Evolutionary conservation across 2,329 filamentous ascomycete genomes (phyloP).

Genomic region (Hypoxylon rubiginosum): DNA sequence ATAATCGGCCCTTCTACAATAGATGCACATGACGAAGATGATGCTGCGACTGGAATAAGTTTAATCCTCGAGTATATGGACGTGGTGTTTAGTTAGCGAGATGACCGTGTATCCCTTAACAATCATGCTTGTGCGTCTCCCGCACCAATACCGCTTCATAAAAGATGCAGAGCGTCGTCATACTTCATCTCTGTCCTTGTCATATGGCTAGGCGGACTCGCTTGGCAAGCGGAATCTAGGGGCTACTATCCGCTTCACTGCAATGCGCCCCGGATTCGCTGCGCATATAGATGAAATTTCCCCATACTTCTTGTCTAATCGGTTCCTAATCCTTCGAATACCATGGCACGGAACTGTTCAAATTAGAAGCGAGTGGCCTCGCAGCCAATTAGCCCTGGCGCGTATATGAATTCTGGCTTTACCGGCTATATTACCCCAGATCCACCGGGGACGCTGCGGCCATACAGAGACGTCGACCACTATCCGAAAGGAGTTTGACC

Average conservation of each 20-base stretch:
- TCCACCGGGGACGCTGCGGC: slow-evolving; percentile 29
- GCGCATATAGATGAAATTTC: slow-evolving; percentile 28
- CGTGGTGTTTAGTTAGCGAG: neutral
- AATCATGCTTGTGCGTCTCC: neutral
- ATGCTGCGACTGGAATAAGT: slow-evolving; percentile 6
- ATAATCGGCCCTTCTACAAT: slow-evolving; percentile 31
- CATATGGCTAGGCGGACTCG: slow-evolving; percentile 16
- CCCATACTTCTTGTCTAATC: slow-evolving; percentile 34
- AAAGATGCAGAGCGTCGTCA: slow-evolving; percentile 24
- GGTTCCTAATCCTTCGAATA: slow-evolving; percentile 20
- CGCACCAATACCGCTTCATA: slow-evolving; percentile 4
- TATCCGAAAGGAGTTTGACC: slow-evolving; percentile 20
- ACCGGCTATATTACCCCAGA: slow-evolving; percentile 44
- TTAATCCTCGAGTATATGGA: slow-evolving; percentile 6
- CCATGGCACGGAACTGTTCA: slow-evolving; percentile 20
- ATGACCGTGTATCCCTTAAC: slow-evolving; percentile 1
- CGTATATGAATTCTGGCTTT: slow-evolving; percentile 40
- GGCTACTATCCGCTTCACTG: slow-evolving; percentile 25
- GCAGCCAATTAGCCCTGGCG: slow-evolving; percentile 27
- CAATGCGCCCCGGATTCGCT: slow-evolving; percentile 40
- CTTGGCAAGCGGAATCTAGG: slow-evolving; percentile 39
- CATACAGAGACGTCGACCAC: slow-evolving; percentile 27
- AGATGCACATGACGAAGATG: neutral
- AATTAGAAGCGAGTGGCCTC: slow-evolving; percentile 13
- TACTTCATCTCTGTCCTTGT: slow-evolving; percentile 17